Evolutionary conservation across 2,329 filamentous ascomycete genomes (phyloP), one percentile per base, ranked within the genome.

Genomic region (Exophiala oligosperma): DNA sequence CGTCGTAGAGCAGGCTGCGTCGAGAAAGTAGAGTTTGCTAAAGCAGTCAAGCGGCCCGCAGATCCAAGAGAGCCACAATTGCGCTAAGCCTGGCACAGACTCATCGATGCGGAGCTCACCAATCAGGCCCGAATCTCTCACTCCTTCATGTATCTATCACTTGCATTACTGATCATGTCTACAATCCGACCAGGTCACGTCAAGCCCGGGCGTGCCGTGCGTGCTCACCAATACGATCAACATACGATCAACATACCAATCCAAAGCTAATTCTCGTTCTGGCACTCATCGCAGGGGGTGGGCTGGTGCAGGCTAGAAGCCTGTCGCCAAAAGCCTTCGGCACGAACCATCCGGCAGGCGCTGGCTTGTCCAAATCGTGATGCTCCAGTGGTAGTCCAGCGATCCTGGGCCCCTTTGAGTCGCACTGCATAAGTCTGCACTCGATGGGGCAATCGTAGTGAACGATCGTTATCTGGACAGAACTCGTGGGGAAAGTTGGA

Each of bases 141-240:
- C 52, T 49, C 50, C 52, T 44, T 52, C 52, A 56, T 63, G 57
- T 59, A 63, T 44, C 41, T 63, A 60, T 63, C 56, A 55, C 61
- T 54, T 38, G 61, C 57, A 63, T 35, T 63, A 57, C 52, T 44
- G 41, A 35, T 11, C 29, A 11, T 35, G 5, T 35, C 29, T 35
- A 35, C 26, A 28, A 28, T 7, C 3, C 26, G 21, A 49, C 35
- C 47, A 17, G 53, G 53, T 49, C n/a, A 35, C 49, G 28, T 35
- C 29, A 35, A 35, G 29, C 29, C 9, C 29, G 9, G 29, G 9
- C 29, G 29, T 35, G 9, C 29, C 29, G 29, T 35, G 29, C 29
- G 29, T 35, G 29, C 6, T 35, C 49, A 49, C 50, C 55, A 52
- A n/a, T n/a, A n/a, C n/a, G n/a, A n/a, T n/a, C n/a, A n/a, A n/a